Base-by-base conservation (phyloP, 805 yeast species). In the Wilhelminamyces savonicus region DNA sequence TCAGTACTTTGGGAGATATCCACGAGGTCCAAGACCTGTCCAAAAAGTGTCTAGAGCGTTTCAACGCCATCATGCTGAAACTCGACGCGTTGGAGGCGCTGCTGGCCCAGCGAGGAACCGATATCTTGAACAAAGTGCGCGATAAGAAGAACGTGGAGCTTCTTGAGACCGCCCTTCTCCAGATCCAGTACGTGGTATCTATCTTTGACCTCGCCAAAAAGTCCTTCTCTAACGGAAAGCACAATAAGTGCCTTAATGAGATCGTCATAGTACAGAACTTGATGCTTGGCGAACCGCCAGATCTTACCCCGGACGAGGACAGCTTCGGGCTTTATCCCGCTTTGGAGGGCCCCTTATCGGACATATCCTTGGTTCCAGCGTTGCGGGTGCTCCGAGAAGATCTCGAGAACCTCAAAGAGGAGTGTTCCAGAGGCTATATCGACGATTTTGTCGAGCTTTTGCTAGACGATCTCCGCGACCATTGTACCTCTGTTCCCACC, bases 1-100 rank as follows among this genome's bases (percentile, higher is more conserved):
- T 87, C 56, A 76, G 76, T 29, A 88, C 96, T 0, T 61, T 94
- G 31, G 84, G 78, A 31, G 94, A 86, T 39, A 70, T 92, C 33
- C 77, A 78, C 43, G 65, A 62, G 6, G 76, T 88, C 21, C 73
- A 78, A 27, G 48, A 54, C 2, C 73, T 71, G 37, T 74, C 88
- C 3, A 56, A 62, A 9, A 50, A 52, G 9, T 70, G 87, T 15
- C 60, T 80, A 0, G 48, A 52, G 4, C 59, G 67, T 23, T 61
- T 80, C 27, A 50, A 66, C 19, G 45, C 50, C 0, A 55, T 88
- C n/a, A 59, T 66, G 21, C 34, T 44, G 0, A 65, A 71, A 12
- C 50, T 87, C 4, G 50, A 57, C 2, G 34, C 41, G 1, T 51
- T 78, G 9, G 78, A 79, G 30, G 44, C 52, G 14, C 58, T 66